phyloP scores from a whole-genome alignment of 2,329 filamentous ascomycete genomes.

The Paraphoma chrysanthemicola region DNA sequence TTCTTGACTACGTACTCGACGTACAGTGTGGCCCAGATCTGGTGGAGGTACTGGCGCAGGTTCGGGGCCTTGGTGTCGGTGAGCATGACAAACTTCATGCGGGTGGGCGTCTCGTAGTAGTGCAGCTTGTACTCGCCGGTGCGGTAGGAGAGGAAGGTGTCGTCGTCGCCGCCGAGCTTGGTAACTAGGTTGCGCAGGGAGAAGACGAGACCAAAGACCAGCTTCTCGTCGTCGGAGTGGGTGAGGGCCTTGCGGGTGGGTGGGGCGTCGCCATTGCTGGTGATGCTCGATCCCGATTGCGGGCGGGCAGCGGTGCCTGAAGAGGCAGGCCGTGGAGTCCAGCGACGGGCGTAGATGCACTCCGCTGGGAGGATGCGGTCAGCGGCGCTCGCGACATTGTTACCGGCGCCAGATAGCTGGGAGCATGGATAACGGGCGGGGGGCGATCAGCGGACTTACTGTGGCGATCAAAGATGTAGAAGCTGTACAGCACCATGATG shows the following conservation, averaged over 20 bases:
- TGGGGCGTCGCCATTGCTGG: constrained; percentile 51
- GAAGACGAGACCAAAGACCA: constrained; percentile 97
- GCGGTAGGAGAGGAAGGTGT: constrained; percentile 89
- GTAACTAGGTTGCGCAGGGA: constrained; percentile 95
- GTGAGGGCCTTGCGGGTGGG: constrained; percentile 53
- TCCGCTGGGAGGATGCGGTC: constrained; percentile 69
- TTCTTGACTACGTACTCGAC: constrained; percentile 86
- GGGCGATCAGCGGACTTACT: constrained; percentile 64
- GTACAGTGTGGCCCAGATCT: constrained; percentile 98
- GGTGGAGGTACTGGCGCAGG: constrained; percentile 92
- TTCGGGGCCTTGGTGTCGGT: constrained; percentile 89
- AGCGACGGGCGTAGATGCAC: constrained; percentile 93
- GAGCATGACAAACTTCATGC: constrained; percentile 94
- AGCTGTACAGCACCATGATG: constrained; percentile 90
- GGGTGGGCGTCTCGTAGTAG: constrained; percentile 97
- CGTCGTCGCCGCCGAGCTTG: constrained; percentile 91
- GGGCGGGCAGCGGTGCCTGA: constrained; percentile 57
- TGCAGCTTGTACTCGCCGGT: constrained; percentile 97
- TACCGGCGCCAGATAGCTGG: not conserved
- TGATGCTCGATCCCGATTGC: constrained; percentile 55
- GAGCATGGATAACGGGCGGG: constrained; percentile 1
- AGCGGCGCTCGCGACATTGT: constrained; percentile 12
- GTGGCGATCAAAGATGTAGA: constrained; percentile 99
- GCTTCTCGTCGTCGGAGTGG: constrained; percentile 86
- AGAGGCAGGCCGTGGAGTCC: constrained; percentile 66